These are phyloP conservation scores for Chalciporus sphaerocephalus DNA, from an alignment of 768 basidiomycete species.

Conservation along the genomic window DNA sequence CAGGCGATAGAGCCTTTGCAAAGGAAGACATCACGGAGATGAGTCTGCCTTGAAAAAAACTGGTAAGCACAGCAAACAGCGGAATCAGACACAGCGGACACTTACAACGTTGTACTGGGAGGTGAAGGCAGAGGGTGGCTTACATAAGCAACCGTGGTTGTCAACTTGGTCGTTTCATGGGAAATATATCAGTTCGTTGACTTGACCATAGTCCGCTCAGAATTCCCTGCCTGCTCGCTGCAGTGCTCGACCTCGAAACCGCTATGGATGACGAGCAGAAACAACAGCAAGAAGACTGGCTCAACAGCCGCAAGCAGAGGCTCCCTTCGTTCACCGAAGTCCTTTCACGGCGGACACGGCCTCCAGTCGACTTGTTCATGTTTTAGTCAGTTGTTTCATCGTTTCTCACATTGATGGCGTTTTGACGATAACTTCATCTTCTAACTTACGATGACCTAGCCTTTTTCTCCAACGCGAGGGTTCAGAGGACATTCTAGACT, in stretches of 20 bases:
- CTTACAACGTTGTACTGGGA: conserved; percentile 3
- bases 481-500: conserved; percentile 93
- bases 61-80: conserved; percentile 6
- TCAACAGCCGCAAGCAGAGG: conserved; percentile 63
- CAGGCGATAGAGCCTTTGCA: conserved; percentile 70
- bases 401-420: not conserved
- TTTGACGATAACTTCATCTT: conserved; percentile 6
- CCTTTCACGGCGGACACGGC: conserved; percentile 81
- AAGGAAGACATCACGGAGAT: conserved; percentile 53
- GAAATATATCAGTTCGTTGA: conserved; percentile 20
- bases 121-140: conserved; percentile 7
- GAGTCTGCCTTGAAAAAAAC: conserved; percentile 9
- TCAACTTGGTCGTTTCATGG: conserved; percentile 7
- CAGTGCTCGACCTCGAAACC: conserved; percentile 6
- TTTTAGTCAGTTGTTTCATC: conserved; percentile 73
- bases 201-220: conserved; percentile 9
- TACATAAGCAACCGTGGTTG: conserved; percentile 27
- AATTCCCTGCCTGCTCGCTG: conserved; percentile 17
- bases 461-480: conserved; percentile 95
- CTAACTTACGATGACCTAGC: conserved; percentile 38
- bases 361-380: conserved; percentile 98
- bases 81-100: conserved; percentile 4
- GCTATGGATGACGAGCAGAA: conserved; percentile 53
- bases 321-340: conserved; percentile 90
- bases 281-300: conserved; percentile 67